A percentile compares a stretch with the other conserved stretches of the same genome.
Conservation (phyloP, 352 stramenopile species). For the Phytophthora melonis region DNA sequence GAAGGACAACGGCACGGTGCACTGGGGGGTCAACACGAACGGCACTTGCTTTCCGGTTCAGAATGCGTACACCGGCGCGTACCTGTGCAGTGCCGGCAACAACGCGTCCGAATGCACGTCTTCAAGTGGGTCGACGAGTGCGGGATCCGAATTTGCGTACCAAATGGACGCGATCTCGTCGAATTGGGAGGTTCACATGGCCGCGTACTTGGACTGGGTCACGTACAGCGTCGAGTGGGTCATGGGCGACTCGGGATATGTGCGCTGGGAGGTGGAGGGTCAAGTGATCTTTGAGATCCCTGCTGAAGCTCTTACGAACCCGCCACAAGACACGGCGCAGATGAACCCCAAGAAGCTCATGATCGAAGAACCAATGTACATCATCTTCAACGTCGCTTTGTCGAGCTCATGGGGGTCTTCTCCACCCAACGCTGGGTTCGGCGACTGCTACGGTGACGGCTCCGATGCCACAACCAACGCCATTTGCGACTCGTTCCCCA, state of each 20-base stretch:
- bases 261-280: slow-evolving; percentile 79
- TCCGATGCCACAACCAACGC: slow-evolving; percentile 38
- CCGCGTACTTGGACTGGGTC: slow-evolving; percentile 81
- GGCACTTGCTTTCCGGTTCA: slow-evolving; percentile 58
- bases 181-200: slow-evolving; percentile 83
- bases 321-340: slow-evolving; percentile 49
- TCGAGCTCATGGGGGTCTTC: slow-evolving; percentile 78
- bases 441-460: slow-evolving; percentile 43
- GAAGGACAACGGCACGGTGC: slow-evolving; percentile 46
- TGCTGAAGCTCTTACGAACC: slow-evolving; percentile 57
- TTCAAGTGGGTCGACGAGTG: slow-evolving; percentile 36
- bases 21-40: slow-evolving; percentile 59
- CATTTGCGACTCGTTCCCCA: slow-evolving; percentile 72
- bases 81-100: slow-evolving; percentile 53
- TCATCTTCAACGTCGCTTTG: slow-evolving; percentile 93
- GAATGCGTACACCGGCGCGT: slow-evolving; percentile 60
- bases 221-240: slow-evolving; percentile 70
- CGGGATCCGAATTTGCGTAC: slow-evolving; percentile 49
- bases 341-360: slow-evolving; percentile 88
- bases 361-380: slow-evolving; percentile 92
- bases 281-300: slow-evolving; percentile 90
- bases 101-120: slow-evolving; percentile 34
- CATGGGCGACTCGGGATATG: slow-evolving; percentile 52
- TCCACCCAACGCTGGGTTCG: slow-evolving; percentile 44
- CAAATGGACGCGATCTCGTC: slow-evolving; percentile 94